These are phyloP conservation scores for Bipolaris victoriae DNA, from an alignment of 2,329 filamentous ascomycete species.

Conservation along the genomic window DNA sequence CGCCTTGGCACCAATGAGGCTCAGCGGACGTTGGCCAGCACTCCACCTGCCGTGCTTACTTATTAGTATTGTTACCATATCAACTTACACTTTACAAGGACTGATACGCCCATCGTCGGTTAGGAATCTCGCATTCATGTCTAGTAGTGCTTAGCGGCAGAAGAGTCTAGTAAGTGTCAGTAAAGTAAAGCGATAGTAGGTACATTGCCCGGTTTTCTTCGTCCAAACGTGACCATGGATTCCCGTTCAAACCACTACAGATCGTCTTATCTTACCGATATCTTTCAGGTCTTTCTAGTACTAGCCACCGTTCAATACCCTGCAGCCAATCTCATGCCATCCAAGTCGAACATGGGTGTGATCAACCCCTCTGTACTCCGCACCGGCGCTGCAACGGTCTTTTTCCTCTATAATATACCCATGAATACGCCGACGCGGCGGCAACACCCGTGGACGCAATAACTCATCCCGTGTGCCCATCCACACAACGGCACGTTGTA, in stretches of 20 bases:
- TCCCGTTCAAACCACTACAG: no score
- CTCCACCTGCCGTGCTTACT: neutral
- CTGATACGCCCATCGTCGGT: no score
- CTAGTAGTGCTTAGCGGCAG: no score
- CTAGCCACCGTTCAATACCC: conserved; percentile 28
- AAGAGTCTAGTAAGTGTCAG: no score
- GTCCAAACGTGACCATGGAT: no score
- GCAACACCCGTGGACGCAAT: conserved; percentile 5
- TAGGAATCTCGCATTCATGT: no score
- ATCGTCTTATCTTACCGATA: neutral
- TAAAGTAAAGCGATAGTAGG: no score
- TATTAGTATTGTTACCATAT: no score
- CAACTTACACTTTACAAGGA: no score
- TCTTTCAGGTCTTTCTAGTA: conserved; percentile 22
- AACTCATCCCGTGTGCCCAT: no score
- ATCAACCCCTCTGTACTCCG: neutral
- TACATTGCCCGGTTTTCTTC: no score
- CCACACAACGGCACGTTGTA: neutral
- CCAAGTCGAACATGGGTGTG: conserved; percentile 13
- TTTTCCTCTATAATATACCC: conserved; percentile 4
- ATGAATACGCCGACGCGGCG: conserved; percentile 15
- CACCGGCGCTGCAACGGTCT: conserved; percentile 10
- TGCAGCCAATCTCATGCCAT: conserved; percentile 6
- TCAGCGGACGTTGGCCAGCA: neutral
- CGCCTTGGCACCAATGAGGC: neutral